Percentiles rank a stretch among this genome's conserved stretches.
phyloP scores from a whole-genome alignment of 2,329 filamentous ascomycete species.

The Ceratocystis albifundus region DNA sequence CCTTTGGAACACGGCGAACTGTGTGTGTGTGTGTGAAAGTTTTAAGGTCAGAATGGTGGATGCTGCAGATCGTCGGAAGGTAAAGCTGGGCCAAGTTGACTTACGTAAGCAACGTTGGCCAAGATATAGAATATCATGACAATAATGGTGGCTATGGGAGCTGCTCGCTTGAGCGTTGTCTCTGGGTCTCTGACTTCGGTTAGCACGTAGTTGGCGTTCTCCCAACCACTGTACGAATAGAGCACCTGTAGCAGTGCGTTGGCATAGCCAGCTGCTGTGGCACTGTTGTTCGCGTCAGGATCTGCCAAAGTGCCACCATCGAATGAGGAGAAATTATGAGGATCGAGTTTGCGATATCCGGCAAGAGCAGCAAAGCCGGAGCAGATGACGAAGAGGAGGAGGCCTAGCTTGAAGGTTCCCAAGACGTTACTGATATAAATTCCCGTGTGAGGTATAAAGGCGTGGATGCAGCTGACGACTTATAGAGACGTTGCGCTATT shows the following conservation, averaged over 20 bases:
- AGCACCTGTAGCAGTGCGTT: constrained; percentile 48
- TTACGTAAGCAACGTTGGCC: constrained; percentile 49
- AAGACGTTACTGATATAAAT: constrained; percentile 48
- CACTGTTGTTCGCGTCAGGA: no score
- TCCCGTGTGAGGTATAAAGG: constrained; percentile 44
- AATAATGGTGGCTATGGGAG: constrained; percentile 39
- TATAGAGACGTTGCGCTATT: not conserved
- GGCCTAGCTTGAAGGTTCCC: constrained; percentile 48
- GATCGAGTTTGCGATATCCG: constrained; percentile 38
- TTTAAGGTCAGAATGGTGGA: no score
- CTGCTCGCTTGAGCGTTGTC: constrained; percentile 44
- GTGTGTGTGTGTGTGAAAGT: not conserved
- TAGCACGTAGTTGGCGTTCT: constrained; percentile 52
- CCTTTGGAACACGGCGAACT: constrained; percentile 50
- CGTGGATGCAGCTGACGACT: constrained; percentile 34
- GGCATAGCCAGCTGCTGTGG: constrained; percentile 16
- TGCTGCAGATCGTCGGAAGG: no score
- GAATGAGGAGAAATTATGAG: constrained; percentile 45
- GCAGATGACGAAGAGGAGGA: constrained; percentile 50
- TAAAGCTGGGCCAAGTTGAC: not conserved
- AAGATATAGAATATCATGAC: constrained; percentile 51
- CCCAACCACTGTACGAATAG: constrained; percentile 53
- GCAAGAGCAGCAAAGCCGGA: constrained; percentile 47
- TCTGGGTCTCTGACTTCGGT: constrained; percentile 45
- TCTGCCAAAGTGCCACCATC: constrained; percentile 31